Conservation (phyloP, 2,329 filamentous ascomycete species). For the Botrytis squamosa region DNA sequence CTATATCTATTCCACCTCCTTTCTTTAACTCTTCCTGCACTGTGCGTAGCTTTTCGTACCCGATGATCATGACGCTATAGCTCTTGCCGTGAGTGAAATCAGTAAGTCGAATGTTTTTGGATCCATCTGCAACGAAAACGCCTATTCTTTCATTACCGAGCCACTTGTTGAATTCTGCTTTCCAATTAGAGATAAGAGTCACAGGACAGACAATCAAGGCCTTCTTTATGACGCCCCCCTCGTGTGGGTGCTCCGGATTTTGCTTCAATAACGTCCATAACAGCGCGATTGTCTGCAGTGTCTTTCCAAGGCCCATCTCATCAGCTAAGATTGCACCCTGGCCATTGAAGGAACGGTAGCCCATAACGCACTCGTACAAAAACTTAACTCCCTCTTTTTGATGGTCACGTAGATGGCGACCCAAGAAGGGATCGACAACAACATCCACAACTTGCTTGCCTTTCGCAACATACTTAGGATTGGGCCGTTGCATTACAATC, state of each 20-base stretch:
- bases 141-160: slow-evolving; percentile 68
- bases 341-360: slow-evolving; percentile 62
- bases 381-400: slow-evolving; percentile 70
- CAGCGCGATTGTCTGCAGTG: slow-evolving; percentile 68
- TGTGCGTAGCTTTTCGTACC: slow-evolving; percentile 67
- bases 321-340: slow-evolving; percentile 71
- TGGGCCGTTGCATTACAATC: slow-evolving; percentile 61
- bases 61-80: slow-evolving; percentile 71
- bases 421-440: slow-evolving; percentile 66
- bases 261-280: slow-evolving; percentile 73
- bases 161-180: slow-evolving; percentile 72
- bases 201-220: slow-evolving; percentile 72
- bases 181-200: slow-evolving; percentile 71
- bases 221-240: slow-evolving; percentile 62
- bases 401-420: slow-evolving; percentile 62
- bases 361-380: slow-evolving; percentile 75
- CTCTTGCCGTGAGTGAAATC: slow-evolving; percentile 68
- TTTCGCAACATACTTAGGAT: slow-evolving; percentile 51
- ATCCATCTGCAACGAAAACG: slow-evolving; percentile 63
- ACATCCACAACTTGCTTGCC: slow-evolving; percentile 70
- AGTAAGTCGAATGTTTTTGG: slow-evolving; percentile 55
- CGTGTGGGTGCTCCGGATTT: slow-evolving; percentile 59
- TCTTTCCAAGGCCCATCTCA: slow-evolving; percentile 76
- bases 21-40: slow-evolving; percentile 65
- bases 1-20: slow-evolving; percentile 68